Conservation (phyloP, 2,329 filamentous ascomycete species). For the Fusarium continuum region DNA sequence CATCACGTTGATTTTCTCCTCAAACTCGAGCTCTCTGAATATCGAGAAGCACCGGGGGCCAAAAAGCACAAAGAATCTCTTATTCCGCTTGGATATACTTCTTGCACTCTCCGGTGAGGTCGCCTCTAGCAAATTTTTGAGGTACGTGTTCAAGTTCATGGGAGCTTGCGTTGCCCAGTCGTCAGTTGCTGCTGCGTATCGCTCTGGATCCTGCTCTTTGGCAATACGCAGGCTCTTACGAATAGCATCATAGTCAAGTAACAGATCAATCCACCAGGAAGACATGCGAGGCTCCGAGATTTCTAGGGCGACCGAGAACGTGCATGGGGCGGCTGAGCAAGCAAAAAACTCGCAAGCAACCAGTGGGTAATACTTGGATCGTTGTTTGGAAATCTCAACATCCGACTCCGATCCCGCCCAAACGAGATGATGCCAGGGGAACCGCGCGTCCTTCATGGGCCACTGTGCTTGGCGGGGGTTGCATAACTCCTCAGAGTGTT, state of each 20-base stretch:
- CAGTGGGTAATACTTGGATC: slow-evolving; percentile 52
- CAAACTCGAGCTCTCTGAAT: slow-evolving; percentile 60
- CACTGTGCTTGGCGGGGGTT: slow-evolving; percentile 46
- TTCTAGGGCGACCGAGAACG: slow-evolving; percentile 56
- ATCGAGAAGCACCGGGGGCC: slow-evolving; percentile 59
- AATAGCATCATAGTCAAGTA: slow-evolving; percentile 59
- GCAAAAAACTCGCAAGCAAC: slow-evolving; percentile 50
- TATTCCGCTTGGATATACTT: slow-evolving; percentile 65
- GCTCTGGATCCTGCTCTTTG: slow-evolving; percentile 56
- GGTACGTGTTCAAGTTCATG: slow-evolving; percentile 59
- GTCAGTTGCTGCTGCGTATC: slow-evolving; percentile 57
- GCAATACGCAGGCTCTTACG: slow-evolving; percentile 51
- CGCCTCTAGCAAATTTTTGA: slow-evolving; percentile 58
- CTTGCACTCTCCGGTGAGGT: slow-evolving; percentile 49
- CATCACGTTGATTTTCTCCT: slow-evolving; percentile 50
- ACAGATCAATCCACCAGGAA: slow-evolving; percentile 52
- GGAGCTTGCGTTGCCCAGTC: slow-evolving; percentile 54
- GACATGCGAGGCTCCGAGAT: slow-evolving; percentile 60
- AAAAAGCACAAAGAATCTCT: slow-evolving; percentile 64
- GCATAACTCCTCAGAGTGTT: slow-evolving; percentile 45
- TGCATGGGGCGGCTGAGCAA: slow-evolving; percentile 56
- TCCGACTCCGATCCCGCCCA: slow-evolving; percentile 48
- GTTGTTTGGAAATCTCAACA: slow-evolving; percentile 36
- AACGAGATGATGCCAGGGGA: slow-evolving; percentile 53
- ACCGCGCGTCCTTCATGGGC: slow-evolving; percentile 48